Conservation (phyloP, 345 rosid species). For the Eucalyptus camaldulensis region DNA sequence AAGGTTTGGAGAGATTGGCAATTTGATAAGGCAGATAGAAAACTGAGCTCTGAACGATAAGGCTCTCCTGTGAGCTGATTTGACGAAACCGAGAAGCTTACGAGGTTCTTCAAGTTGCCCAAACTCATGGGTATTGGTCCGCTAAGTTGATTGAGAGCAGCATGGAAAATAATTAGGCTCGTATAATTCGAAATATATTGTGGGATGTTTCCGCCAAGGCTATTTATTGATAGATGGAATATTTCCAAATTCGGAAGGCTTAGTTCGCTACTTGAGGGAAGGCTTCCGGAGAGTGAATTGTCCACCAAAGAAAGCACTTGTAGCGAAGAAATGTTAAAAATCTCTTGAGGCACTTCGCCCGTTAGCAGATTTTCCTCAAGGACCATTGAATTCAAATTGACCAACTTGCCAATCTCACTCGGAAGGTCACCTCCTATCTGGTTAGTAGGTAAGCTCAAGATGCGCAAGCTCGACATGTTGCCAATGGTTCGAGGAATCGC, state of each 20-base stretch:
- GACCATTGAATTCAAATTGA: not conserved
- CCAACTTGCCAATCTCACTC: not conserved
- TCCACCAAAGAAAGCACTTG: accelerated
- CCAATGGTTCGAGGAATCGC: not conserved
- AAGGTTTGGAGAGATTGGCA: not conserved
- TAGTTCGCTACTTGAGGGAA: not conserved
- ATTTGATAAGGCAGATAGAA: not conserved
- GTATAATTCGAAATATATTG: not conserved
- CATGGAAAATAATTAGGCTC: accelerated
- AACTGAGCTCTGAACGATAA: not conserved
- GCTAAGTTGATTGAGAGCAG: not conserved
- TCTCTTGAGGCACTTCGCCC: not conserved
- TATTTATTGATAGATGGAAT: accelerated
- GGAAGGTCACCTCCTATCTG: not conserved
- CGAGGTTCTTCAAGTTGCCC: not conserved
- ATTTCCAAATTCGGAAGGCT: accelerated
- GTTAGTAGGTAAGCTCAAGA: accelerated
- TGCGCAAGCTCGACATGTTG: not conserved
- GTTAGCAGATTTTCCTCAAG: not conserved
- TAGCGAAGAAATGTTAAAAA: not conserved
- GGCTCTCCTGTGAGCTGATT: not conserved
- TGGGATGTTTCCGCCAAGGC: not conserved
- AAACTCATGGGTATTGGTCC: not conserved
- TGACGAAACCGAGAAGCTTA: accelerated
- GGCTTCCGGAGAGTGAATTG: not conserved